Evolutionary conservation across 345 rosid genomes (phyloP).

Genomic region (Gossypium anomalum): DNA sequence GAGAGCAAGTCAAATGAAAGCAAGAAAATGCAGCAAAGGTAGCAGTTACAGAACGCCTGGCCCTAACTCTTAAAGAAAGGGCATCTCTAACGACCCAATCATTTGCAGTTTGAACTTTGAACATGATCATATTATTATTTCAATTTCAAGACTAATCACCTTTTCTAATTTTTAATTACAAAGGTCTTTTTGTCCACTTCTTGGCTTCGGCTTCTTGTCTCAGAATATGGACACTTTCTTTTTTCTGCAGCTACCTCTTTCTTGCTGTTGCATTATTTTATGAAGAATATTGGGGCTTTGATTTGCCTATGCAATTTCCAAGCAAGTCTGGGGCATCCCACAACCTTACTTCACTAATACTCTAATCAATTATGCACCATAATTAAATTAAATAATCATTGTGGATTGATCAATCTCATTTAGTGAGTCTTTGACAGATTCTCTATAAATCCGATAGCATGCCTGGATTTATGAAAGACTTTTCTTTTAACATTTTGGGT

Average conservation of each 20-base stretch:
- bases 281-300: not conserved
- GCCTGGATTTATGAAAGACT: no score
- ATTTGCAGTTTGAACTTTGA: not conserved
- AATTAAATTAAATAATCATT: no score
- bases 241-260: not conserved
- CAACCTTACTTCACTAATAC: no score
- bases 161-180: not conserved
- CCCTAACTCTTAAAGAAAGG: not conserved
- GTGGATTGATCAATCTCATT: no score
- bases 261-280: not conserved
- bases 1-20: not conserved
- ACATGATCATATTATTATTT: not conserved
- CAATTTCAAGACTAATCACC: not conserved
- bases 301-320: not conserved
- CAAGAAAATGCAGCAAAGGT: not conserved
- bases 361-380: no score
- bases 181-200: not conserved
- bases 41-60: not conserved
- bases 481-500: no score
- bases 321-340: not conserved
- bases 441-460: no score
- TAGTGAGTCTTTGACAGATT: no score
- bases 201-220: conserved; percentile 7
- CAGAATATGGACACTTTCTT: not conserved
- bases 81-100: not conserved